Conservation (phyloP, 2,329 filamentous ascomycete species). For the Coniochaeta sp. region DNA sequence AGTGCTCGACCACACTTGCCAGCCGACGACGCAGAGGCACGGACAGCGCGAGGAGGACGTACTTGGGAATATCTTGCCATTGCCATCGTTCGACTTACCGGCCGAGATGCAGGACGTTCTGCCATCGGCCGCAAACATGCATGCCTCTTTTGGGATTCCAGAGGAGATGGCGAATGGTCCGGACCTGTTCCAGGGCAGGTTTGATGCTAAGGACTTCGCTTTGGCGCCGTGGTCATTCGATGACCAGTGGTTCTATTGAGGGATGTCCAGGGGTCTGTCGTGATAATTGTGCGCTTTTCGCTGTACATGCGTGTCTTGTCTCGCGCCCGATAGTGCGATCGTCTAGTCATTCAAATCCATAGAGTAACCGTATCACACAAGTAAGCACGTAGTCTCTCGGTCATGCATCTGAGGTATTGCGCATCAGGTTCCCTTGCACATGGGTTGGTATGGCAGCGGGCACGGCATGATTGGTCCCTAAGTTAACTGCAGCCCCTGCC, state of each 20-base stretch:
- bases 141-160: background rate
- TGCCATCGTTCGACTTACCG: background rate
- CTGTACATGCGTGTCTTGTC: background rate
- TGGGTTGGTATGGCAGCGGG: too few relatives aligned
- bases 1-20: background rate
- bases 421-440: too few relatives aligned
- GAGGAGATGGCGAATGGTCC: background rate
- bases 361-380: too few relatives aligned
- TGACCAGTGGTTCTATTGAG: constrained; percentile 1
- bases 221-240: background rate
- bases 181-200: background rate
- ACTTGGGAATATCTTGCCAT: background rate
- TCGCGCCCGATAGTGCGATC: too few relatives aligned
- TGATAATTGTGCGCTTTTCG: background rate
- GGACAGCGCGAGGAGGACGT: background rate
- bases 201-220: background rate
- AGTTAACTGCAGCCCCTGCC: too few relatives aligned
- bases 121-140: background rate
- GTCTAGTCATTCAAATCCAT: too few relatives aligned
- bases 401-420: too few relatives aligned
- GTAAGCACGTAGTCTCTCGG: too few relatives aligned
- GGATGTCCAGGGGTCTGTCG: background rate
- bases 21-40: background rate
- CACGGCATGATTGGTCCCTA: too few relatives aligned
- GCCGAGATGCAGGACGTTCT: background rate